Evolutionary conservation across 75 land plant genomes (phyloP).

Genomic region (Picea sitchensis): DNA sequence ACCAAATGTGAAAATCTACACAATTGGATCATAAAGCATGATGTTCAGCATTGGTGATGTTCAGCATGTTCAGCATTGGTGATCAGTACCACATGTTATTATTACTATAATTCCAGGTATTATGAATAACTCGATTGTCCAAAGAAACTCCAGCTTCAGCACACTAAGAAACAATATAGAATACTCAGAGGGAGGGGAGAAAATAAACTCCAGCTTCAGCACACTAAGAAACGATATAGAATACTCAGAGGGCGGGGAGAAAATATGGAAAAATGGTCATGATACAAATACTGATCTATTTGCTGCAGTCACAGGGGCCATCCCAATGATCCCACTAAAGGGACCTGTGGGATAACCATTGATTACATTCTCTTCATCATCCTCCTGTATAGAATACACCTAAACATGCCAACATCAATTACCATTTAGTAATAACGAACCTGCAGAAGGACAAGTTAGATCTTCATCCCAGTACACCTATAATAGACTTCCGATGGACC

Average conservation of each 20-base stretch:
- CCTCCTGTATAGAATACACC: no score
- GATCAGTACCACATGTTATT: neutral
- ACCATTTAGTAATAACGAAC: slow-evolving; percentile 6
- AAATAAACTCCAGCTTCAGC: neutral
- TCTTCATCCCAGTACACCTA: neutral
- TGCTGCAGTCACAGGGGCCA: neutral
- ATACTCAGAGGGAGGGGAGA: neutral
- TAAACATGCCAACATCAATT: slow-evolving; percentile 5
- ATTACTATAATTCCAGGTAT: neutral
- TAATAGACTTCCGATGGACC: slow-evolving; percentile 1
- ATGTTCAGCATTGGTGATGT: neutral
- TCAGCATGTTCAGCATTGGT: slow-evolving; percentile 1
- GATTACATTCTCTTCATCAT: neutral
- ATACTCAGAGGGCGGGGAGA: neutral
- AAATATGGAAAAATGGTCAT: slow-evolving; percentile 2
- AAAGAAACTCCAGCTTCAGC: neutral
- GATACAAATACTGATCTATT: neutral
- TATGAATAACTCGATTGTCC: neutral
- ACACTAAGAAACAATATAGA: neutral
- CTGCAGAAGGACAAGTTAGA: slow-evolving; percentile 10
- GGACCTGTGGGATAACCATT: slow-evolving; percentile 5
- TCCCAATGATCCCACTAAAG: slow-evolving; percentile 7
- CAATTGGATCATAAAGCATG: neutral
- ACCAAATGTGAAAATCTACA: no score
- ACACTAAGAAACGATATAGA: neutral